Conservation (phyloP, 768 basidiomycete genomes). For the Mycena crocata region DNA sequence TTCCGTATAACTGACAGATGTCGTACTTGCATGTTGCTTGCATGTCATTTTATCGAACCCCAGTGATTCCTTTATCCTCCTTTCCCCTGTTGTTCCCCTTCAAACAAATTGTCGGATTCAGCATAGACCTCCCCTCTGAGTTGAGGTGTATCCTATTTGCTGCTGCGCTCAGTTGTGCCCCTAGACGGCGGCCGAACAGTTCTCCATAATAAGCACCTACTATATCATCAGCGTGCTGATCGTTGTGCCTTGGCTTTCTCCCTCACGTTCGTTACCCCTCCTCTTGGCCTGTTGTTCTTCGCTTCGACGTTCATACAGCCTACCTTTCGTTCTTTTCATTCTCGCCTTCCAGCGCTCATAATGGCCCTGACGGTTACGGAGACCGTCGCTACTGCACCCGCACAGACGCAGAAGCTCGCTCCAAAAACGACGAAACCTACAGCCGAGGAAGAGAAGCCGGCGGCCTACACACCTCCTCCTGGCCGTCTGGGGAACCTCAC, state of each 20-base stretch:
- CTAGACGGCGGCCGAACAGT: neutral
- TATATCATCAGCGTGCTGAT: too few relatives aligned
- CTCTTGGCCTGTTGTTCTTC: neutral
- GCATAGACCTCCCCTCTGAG: too few relatives aligned
- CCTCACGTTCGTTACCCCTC: too few relatives aligned
- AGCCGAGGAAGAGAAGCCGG: neutral
- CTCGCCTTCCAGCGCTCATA: neutral
- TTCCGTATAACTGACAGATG: too few relatives aligned
- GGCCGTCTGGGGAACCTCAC: slow-evolving; percentile 87
- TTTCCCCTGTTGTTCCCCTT: too few relatives aligned
- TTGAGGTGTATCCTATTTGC: too few relatives aligned
- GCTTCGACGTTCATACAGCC: neutral
- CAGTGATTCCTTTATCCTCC: too few relatives aligned
- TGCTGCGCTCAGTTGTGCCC: neutral
- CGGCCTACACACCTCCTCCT: slow-evolving; percentile 66
- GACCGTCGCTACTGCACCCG: neutral
- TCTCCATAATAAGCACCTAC: neutral
- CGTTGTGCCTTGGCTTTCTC: neutral
- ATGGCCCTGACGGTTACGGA: slow-evolving; percentile 1
- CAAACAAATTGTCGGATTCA: too few relatives aligned
- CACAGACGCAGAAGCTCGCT: neutral
- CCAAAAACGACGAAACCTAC: neutral
- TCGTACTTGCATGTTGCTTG: too few relatives aligned
- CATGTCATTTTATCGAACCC: too few relatives aligned
- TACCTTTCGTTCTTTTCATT: neutral